Base-by-base conservation (phyloP, 495 filamentous ascomycete species). In the Aspergillus conjunctus region DNA sequence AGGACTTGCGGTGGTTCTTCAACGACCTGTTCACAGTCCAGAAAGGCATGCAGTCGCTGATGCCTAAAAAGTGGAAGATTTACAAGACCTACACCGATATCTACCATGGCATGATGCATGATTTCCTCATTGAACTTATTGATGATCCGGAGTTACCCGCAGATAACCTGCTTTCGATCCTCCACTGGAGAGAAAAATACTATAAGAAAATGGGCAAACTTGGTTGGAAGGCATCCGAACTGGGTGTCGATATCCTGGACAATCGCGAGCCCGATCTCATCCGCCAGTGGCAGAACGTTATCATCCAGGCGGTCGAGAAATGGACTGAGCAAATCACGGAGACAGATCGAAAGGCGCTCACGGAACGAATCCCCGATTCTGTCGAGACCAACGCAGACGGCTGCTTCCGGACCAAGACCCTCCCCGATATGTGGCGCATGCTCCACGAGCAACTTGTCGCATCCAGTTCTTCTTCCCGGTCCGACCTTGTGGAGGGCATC, bases 21-120 rank as follows among this genome's bases (percentile, higher is more conserved):
- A 96, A 97, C 73, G 93, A 99, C 68, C 84, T 99, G 1, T 93
- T 90, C 70, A 89, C 91, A 0, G 93, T 97, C 58, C 88, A 91
- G 77, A 79, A 92, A 51, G 93, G 94, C 65, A 95, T 99, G 87
- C 83, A 88, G 50, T 81, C 81, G 37, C 77, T 99, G 53, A 91
- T 97, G 82, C 94, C 94, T 26, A 96, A 94, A 76, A 96, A 95
- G 67, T 99, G 94, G 94, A 93, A 90, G 75, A 96, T 98, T 51
- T 92, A 93, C 77, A 85, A 87, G 69, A 95, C 90, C 17, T 97
- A 95, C 72, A 85, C 86, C 31, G 83, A 88, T 62, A 92, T 95
- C 59, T 99, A 97, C 68, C 94, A 98, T 73, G 81, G 83, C 58
- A 81, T 91, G 65, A 97, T 99, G 93, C 95, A 96, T 71, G 91